A percentile compares a stretch with the other conserved stretches of the same genome.
These are phyloP conservation scores for Gracilaria domingensis DNA, from an alignment of 23 red algal genomes.

Conservation along the genomic window DNA sequence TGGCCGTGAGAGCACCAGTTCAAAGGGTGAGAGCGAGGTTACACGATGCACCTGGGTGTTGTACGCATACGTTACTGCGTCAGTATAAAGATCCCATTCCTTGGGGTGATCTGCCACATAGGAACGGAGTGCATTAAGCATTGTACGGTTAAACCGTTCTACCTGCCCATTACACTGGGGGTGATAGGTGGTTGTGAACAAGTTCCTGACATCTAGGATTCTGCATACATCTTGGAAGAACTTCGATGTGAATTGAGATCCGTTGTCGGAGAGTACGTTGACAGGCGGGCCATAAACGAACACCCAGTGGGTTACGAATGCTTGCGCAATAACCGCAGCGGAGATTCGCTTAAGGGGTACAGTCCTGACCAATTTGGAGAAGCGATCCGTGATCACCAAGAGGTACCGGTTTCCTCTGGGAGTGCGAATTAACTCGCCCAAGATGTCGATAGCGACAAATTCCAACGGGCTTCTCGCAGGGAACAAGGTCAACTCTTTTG, in stretches of 20 bases:
- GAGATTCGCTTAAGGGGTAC: slow-evolving; percentile 34
- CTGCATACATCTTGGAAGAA: slow-evolving; percentile 50
- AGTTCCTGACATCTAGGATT: slow-evolving; percentile 31
- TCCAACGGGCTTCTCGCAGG: neutral
- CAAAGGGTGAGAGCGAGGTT: no score
- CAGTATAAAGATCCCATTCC: no score
- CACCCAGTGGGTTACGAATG: slow-evolving; percentile 35
- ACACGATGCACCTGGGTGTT: no score
- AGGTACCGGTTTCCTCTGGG: neutral
- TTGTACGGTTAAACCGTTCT: no score
- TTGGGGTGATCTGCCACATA: no score
- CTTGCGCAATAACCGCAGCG: neutral
- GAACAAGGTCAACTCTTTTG: neutral
- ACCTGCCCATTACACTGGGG: no score
- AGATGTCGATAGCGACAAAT: neutral
- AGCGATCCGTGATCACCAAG: slow-evolving; percentile 4
- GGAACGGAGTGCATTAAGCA: no score
- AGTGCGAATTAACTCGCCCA: neutral
- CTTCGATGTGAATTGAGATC: slow-evolving; percentile 25
- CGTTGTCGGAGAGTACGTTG: slow-evolving; percentile 11
- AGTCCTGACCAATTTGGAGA: slow-evolving; percentile 29
- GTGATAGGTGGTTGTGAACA: slow-evolving; percentile 52
- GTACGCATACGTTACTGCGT: no score
- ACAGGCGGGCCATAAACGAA: slow-evolving; percentile 23
- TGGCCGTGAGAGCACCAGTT: no score